Percentiles rank a stretch among this genome's conserved stretches.
Evolutionary conservation across 768 basidiomycete species (phyloP).

Genomic region (Suillus plorans): DNA sequence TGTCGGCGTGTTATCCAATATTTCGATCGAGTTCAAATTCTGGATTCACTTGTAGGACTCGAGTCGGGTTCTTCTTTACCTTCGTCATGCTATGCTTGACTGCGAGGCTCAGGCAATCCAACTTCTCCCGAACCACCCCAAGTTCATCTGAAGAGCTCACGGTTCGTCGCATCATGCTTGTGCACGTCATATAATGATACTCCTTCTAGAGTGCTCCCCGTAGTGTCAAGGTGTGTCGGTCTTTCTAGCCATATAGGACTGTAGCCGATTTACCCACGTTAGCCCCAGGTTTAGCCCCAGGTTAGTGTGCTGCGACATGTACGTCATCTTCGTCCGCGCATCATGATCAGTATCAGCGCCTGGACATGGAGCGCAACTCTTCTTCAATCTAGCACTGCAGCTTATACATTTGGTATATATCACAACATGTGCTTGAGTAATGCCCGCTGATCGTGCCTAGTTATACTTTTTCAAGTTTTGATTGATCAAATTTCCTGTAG

Average conservation of each 20-base stretch:
- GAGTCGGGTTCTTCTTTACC: slow-evolving; percentile 38
- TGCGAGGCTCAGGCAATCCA: slow-evolving; percentile 30
- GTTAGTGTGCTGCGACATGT: slow-evolving; percentile 37
- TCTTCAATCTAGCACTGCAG: slow-evolving; percentile 36
- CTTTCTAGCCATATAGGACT: not conserved
- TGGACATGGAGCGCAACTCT: slow-evolving; percentile 43
- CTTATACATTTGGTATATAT: slow-evolving; percentile 31
- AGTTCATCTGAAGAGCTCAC: slow-evolving; percentile 34
- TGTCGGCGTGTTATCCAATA: slow-evolving; percentile 24
- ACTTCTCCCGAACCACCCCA: slow-evolving; percentile 35
- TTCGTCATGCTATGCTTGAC: slow-evolving; percentile 35
- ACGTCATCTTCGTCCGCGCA: not conserved
- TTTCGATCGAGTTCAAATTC: not conserved
- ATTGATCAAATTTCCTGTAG: slow-evolving; percentile 10
- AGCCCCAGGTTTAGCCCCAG: slow-evolving; percentile 35
- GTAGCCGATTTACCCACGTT: not conserved
- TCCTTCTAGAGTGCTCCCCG: slow-evolving; percentile 29
- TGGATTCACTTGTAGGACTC: slow-evolving; percentile 22
- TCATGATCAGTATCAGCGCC: slow-evolving; percentile 27
- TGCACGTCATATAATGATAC: not conserved
- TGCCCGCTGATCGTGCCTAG: slow-evolving; percentile 3
- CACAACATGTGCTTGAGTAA: not conserved
- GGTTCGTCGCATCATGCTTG: slow-evolving; percentile 13
- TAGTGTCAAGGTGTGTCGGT: slow-evolving; percentile 28
- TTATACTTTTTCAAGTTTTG: not conserved